Conservation (phyloP, 768 basidiomycete species). For the Mycena maculata region DNA sequence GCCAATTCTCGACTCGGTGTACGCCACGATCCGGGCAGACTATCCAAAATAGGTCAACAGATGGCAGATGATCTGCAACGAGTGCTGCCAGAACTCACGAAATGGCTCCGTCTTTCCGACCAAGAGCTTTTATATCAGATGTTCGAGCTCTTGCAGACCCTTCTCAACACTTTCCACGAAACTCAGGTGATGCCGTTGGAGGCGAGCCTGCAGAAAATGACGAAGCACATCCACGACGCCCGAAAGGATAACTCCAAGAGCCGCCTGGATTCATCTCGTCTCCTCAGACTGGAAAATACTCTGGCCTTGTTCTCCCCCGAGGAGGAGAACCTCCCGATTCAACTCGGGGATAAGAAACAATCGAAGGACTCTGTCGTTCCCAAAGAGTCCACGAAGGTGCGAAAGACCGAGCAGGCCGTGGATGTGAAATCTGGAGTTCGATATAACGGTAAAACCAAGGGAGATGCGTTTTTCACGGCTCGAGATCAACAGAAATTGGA, state of each 20-base stretch:
- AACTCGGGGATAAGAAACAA: background rate
- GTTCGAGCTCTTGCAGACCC: conserved; percentile 81
- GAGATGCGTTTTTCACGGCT: conserved; percentile 33
- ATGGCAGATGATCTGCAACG: conserved; percentile 85
- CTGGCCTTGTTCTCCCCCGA: conserved; percentile 65
- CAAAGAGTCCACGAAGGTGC: conserved; percentile 18
- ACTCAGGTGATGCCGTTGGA: conserved; percentile 66
- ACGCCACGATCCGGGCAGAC: conserved; percentile 52
- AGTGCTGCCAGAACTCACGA: conserved; percentile 81
- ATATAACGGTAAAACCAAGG: conserved; percentile 14
- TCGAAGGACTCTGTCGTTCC: background rate
- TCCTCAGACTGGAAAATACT: conserved; percentile 74
- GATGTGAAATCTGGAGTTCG: conserved; percentile 7
- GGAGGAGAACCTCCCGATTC: conserved; percentile 47
- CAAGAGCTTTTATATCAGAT: conserved; percentile 92
- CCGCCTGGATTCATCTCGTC: conserved; percentile 65
- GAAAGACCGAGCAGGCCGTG: conserved; percentile 5
- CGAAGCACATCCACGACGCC: conserved; percentile 71
- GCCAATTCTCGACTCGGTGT: conserved; percentile 51
- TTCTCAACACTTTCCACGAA: conserved; percentile 82
- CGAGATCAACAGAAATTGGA: conserved; percentile 52
- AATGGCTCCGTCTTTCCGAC: conserved; percentile 94
- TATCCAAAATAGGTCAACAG: conserved; percentile 71
- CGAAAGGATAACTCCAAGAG: conserved; percentile 63
- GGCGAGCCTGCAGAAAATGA: conserved; percentile 71